phyloP scores from a whole-genome alignment of 176 grass and related monocot species.

The Triticum turgidum region DNA sequence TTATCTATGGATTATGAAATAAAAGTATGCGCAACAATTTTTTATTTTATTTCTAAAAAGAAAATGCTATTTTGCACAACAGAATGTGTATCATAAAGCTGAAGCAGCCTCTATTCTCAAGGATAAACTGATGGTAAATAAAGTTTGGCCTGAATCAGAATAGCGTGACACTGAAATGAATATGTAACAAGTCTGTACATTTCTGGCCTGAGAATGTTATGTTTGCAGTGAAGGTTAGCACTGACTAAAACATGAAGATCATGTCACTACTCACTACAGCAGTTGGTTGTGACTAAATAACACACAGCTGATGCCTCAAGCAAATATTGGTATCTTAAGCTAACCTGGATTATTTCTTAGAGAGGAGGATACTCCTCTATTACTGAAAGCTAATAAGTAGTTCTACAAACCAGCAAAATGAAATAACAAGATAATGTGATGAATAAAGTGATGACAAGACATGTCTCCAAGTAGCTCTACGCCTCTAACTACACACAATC shows the following conservation, averaged over 20 bases:
- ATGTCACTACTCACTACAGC: neutral
- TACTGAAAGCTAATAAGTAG: neutral
- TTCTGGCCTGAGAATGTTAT: neutral
- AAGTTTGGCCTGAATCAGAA: neutral
- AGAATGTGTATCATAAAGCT: neutral
- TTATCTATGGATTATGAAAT: neutral
- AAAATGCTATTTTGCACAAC: neutral
- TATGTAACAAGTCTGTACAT: neutral
- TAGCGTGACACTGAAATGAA: neutral
- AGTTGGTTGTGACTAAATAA: neutral
- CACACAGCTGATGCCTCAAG: conserved; percentile 10
- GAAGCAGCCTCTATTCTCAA: neutral
- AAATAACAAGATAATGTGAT: neutral
- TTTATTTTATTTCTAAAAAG: too few relatives aligned
- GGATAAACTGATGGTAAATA: neutral
- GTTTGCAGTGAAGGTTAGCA: neutral
- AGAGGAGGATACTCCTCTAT: neutral
- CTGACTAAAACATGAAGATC: neutral
- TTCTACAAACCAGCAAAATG: neutral
- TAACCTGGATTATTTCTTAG: neutral
- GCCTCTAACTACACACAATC: neutral
- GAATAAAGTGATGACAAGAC: neutral
- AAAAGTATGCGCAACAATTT: neutral
- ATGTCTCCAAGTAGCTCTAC: neutral
- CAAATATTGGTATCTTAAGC: neutral